These are phyloP conservation scores for Lactarius vividus DNA, from an alignment of 768 basidiomycete genomes.

Conservation along the genomic window DNA sequence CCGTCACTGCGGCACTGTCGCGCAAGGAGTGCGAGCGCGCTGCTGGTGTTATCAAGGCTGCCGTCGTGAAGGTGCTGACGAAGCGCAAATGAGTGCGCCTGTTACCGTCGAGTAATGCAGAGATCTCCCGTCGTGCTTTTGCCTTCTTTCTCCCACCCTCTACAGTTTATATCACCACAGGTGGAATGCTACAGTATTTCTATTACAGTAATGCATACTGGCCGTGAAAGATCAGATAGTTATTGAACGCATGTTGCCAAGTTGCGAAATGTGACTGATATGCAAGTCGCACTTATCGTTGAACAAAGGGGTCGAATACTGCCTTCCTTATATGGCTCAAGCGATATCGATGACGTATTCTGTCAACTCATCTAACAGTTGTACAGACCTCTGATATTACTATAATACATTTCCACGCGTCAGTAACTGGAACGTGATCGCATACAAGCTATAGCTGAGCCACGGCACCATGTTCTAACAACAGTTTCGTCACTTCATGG, in stretches of 20 bases:
- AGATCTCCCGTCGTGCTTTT: neutral
- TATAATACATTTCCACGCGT: neutral
- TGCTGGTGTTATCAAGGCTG: conserved; percentile 65
- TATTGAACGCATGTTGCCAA: too few species aligned
- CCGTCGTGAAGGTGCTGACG: conserved; percentile 64
- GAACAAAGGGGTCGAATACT: too few species aligned
- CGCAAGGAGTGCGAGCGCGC: conserved; percentile 95
- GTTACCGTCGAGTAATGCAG: neutral
- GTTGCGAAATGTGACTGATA: too few species aligned
- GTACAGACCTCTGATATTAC: neutral
- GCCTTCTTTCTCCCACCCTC: neutral
- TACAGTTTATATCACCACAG: neutral
- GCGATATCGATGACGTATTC: too few species aligned
- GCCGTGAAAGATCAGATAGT: neutral
- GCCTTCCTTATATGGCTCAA: too few species aligned
- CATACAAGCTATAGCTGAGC: neutral
- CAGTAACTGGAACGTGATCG: neutral
- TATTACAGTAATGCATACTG: neutral
- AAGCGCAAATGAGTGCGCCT: conserved; percentile 44
- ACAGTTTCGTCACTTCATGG: neutral
- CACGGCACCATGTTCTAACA: neutral
- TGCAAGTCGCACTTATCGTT: too few species aligned
- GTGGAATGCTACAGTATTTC: neutral
- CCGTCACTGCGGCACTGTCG: conserved; percentile 71
- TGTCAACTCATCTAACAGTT: too few species aligned